These are phyloP conservation scores for Hanseniaspora sp. DNA, from an alignment of 1,139 yeast species.

Conservation along the genomic window DNA sequence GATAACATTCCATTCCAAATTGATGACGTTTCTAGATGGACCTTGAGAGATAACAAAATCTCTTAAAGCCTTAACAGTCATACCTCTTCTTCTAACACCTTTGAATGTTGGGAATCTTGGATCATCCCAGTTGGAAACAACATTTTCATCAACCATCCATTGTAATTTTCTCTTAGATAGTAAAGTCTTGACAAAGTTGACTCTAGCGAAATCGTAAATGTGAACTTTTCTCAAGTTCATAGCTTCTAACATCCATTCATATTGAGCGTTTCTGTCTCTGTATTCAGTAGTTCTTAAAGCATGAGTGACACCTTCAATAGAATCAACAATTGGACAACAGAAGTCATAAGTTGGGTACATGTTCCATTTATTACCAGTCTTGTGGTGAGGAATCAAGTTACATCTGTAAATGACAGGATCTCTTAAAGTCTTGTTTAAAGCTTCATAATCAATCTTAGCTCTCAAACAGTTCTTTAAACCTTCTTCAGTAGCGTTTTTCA, in stretches of 20 bases:
- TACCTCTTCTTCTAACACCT: constrained; percentile 98
- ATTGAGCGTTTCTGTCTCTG: constrained; percentile 95
- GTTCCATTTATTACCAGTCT: constrained; percentile 87
- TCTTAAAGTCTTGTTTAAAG: constrained; percentile 84
- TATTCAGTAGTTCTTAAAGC: constrained; percentile 95
- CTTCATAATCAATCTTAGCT: constrained; percentile 86
- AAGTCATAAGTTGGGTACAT: constrained; percentile 95
- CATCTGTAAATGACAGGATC: constrained; percentile 97
- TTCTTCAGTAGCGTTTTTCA: constrained; percentile 84
- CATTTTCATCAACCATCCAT: constrained; percentile 88
- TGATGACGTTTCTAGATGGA: constrained; percentile 90
- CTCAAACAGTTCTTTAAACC: constrained; percentile 85
- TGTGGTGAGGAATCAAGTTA: constrained; percentile 91
- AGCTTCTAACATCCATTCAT: constrained; percentile 85
- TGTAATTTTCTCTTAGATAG: constrained; percentile 93
- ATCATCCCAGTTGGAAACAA: constrained; percentile 91
- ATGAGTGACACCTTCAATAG: constrained; percentile 92
- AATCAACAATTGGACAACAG: constrained; percentile 93
- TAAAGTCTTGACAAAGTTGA: constrained; percentile 87
- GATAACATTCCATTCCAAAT: constrained; percentile 90
- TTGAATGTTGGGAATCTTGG: constrained; percentile 98
- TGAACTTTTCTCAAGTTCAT: constrained; percentile 78
- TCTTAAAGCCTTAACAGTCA: constrained; percentile 94
- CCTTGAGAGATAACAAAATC: constrained; percentile 91
- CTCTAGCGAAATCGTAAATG: constrained; percentile 95